Conservation (phyloP, 345 rosid genomes). For the Reutealis trisperma region DNA sequence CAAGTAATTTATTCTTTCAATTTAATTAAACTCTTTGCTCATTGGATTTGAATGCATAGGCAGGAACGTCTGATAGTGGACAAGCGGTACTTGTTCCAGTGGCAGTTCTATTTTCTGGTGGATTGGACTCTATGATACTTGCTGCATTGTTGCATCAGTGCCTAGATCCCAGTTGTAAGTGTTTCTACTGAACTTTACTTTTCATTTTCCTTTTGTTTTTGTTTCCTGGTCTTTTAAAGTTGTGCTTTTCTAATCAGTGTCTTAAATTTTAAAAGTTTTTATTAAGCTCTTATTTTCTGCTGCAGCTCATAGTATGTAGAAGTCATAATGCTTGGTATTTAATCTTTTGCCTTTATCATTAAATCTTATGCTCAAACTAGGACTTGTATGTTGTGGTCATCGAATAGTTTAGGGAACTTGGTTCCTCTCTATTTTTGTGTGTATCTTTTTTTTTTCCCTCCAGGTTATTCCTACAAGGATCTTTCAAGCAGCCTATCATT, state of each 20-base stretch:
- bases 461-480: not conserved
- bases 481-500: not conserved
- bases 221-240: not conserved
- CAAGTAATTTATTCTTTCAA: not conserved
- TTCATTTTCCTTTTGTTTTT: conserved; percentile 1
- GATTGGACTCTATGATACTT: conserved; percentile 94
- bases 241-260: not conserved
- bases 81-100: conserved; percentile 56
- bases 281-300: not conserved
- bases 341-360: not conserved
- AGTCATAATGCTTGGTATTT: not conserved
- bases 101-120: conserved; percentile 95
- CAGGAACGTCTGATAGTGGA: conserved; percentile 22
- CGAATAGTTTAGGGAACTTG: not conserved
- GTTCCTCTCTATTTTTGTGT: not conserved
- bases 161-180: conserved; percentile 69
- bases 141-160: conserved; percentile 82
- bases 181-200: not conserved
- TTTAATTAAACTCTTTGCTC: conserved; percentile 6
- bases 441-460: too few relatives aligned
- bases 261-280: not conserved
- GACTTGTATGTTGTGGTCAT: not conserved
- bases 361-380: not conserved
- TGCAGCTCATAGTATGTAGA: conserved; percentile 1
- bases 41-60: conserved; percentile 40